Base-by-base conservation (phyloP, 2,329 filamentous ascomycete genomes). In the Helicocarpus griseus region DNA sequence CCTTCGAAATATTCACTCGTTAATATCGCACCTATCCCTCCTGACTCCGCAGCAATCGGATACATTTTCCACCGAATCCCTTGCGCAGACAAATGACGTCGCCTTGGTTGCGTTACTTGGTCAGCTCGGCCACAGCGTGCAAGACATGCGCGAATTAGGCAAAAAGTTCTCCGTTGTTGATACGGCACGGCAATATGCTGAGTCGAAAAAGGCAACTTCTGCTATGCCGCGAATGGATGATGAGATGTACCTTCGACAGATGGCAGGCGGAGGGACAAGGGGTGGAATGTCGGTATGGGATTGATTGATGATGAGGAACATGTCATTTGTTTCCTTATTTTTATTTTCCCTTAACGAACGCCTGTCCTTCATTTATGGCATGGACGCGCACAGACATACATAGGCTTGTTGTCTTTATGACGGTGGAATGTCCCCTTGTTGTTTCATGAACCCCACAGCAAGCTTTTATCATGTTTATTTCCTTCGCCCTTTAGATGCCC, bases 1-100 rank as follows among this genome's bases (percentile, higher is more conserved):
- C 39, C 81, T 98, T 29, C 89, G 93, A 55, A 88, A 88, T 57
- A 89, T 96, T 56, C 87, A 90, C 62, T 86, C 90, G 1, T 83
- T 96, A 38, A 80, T 95, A 56, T 85, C 85, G 47, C 86, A 91
- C 48, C 78, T 96, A 26, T 86, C 86, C 36, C 83, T 97, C 17
- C 79, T 96, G 50, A 82, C 85, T 4, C 89, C 91, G 2, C 77
- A 84, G 2, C 78, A 87, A 60, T 71, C 76, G 24, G 74, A 77
- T 40, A 76, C 80, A 0, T 87, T 91, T 63, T 75, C 82, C 26
- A 75, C 79, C 31, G 86, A 95, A 66, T 79, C 87, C 35, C 74
- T 85, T 35, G 82, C 85, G 49, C 87, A 95, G 70, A 77, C 83
- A 54, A 93, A 94, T 61, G 89, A 97, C 60, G 89, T 95, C 26